These are phyloP conservation scores for Graphilbum fragrans DNA, from an alignment of 2,329 filamentous ascomycete genomes.

Conservation along the genomic window DNA sequence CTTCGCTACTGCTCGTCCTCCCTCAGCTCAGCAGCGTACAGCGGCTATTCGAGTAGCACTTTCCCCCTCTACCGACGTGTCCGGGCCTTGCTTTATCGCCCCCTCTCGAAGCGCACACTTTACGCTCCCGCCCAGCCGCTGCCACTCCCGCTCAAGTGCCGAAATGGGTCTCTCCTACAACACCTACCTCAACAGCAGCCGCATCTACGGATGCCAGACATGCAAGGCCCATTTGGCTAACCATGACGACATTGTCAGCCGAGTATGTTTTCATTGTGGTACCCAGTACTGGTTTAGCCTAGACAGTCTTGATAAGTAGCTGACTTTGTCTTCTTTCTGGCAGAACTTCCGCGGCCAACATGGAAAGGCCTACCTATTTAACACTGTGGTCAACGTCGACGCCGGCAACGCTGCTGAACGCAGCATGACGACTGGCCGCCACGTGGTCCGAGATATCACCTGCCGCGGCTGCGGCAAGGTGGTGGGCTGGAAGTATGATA, in stretches of 20 bases:
- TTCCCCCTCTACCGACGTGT: too few relatives aligned
- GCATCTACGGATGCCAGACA: constrained; percentile 85
- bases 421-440: constrained; percentile 94
- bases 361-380: constrained; percentile 95
- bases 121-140: too few relatives aligned
- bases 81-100: too few relatives aligned
- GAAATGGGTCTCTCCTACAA: constrained; percentile 84
- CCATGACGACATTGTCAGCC: constrained; percentile 89
- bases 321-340: constrained; percentile 5
- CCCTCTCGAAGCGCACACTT: too few relatives aligned
- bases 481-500: constrained; percentile 98
- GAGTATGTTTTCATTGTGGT: constrained; percentile 42
- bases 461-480: constrained; percentile 86
- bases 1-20: too few relatives aligned
- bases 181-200: constrained; percentile 72
- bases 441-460: constrained; percentile 85
- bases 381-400: constrained; percentile 82
- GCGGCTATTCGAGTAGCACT: too few relatives aligned
- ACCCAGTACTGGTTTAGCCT: constrained; percentile 2
- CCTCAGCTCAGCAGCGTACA: too few relatives aligned
- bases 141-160: too few relatives aligned
- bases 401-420: constrained; percentile 78
- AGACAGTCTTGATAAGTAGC: not conserved
- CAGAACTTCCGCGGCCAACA: constrained; percentile 98
- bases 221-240: constrained; percentile 96